Base-by-base conservation (phyloP, 805 yeast species). In the Ogataea polymorpha region DNA sequence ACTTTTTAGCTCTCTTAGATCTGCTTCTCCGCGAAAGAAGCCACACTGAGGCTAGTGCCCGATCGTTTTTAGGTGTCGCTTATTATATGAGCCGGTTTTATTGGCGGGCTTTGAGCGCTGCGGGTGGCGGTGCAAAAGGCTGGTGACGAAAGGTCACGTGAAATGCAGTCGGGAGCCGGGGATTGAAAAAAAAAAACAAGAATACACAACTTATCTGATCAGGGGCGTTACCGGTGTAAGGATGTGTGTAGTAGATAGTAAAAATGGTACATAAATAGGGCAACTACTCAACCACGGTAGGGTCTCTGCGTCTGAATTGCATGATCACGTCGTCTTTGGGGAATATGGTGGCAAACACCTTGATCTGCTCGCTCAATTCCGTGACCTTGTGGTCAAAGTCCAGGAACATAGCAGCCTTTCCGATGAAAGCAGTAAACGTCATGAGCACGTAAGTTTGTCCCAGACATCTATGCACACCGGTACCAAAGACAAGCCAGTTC, bases 321-420 rank as follows among this genome's bases (percentile, higher is more conserved):
- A 93, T 68, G 50, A 86, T 77, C 61, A 95, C 79, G 63, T 93
- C 96, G 67, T 93, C 99, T 64, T 87, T 80, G 20, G 99, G 99
- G 85, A 93, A 93, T 61, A 93, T 89, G 14, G 99, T 93, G 20
- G 99, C 99, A 63, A 93, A 93, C 28, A 93, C 98, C 61, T 88
- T 86, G 59, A 93, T 89, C 59, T 88, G 82, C 70, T 93, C 99
- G 53, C 91, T 81, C 53, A 82, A 70, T 30, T 82, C 84, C 17
- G 99, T 93, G 34, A 83, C 79, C 50, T 80, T 75, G 64, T 93
- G 99, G 44, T 75, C 67, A 69, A 93, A 79, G 64, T 93, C 90
- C 39, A 89, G 75, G 54, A 75, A 68, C 77, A 93, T 65, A 17
- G 87, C 78, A 41, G 89, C 89, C 67, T 93, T 93, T 61, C 99